Base-by-base conservation (phyloP, 106 monocot species). In the Phalaenopsis equestris region DNA sequence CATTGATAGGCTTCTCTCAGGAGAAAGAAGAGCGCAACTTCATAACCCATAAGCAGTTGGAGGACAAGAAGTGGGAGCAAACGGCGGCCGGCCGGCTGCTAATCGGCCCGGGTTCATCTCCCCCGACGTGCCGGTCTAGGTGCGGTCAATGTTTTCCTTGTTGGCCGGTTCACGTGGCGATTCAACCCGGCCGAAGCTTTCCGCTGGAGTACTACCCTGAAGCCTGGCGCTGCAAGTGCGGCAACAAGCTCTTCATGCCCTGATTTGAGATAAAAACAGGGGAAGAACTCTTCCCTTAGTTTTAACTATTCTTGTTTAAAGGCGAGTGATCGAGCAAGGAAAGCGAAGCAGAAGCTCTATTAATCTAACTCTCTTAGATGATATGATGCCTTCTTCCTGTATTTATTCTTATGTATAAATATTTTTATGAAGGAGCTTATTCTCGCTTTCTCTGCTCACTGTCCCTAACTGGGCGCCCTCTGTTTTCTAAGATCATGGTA, bases 161-260 rank as follows among this genome's bases (percentile, higher is more conserved):
- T 79, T 52, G 81, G 15, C 83, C 91, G 2, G 89, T 91, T 18
- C 89, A 89, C 85, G 87, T 91, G 19, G 84, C 89, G 0, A 89
- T 91, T 76, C 89, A 89, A 52, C 91, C 91, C 3, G 85, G 91
- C 45, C 49, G 52, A 2, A 77, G 56, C 81, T 75, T 77, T 7
- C 84, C 83, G 1, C 75, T 89, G 5, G 91, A 91, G 75, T 91
- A 91, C 87, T 91, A 91, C 79, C 91, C 91, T 18, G 91, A 91
- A 83, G 91, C 91, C 8, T 91, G 91, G 91, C 82, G 91, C 19
- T 91, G 91, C 89, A 85, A 91, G 77, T 91, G 91, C 52, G 87
- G 87, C 18, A 83, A 87, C 72, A 89, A 85, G 73, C 87, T 91
- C 70, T 91, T 79, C 81, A 91, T 91, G 89, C 91, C 91, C 41